Evolutionary conservation across 768 basidiomycete species (phyloP).

Genomic region (Kwoniella europaea): DNA sequence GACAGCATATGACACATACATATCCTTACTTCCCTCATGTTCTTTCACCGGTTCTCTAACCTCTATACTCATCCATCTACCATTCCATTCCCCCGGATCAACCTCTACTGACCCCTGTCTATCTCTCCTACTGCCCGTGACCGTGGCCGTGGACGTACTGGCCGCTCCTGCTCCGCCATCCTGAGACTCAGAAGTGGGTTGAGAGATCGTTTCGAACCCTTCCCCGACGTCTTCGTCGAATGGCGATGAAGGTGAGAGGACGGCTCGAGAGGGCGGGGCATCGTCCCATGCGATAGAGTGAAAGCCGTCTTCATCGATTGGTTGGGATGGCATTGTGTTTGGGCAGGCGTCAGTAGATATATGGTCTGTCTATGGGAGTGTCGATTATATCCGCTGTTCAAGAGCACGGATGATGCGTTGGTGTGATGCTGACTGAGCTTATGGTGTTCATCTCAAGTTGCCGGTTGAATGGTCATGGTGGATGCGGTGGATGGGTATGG

Average conservation of each 20-base stretch:
- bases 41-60: constrained; percentile 95
- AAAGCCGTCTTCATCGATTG: constrained; percentile 51
- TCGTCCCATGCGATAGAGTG: constrained; percentile 54
- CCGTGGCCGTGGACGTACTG: constrained; percentile 23
- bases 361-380: no score
- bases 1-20: constrained; percentile 93
- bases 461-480: background rate
- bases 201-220: constrained; percentile 50
- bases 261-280: constrained; percentile 33
- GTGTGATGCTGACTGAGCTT: no score
- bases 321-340: constrained; percentile 29
- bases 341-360: background rate
- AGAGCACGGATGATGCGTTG: background rate
- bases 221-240: constrained; percentile 38
- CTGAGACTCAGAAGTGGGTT: constrained; percentile 15
- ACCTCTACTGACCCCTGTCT: constrained; percentile 27
- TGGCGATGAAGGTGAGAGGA: constrained; percentile 21
- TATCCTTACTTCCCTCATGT: constrained; percentile 94
- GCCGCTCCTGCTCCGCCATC: constrained; percentile 19
- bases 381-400: background rate
- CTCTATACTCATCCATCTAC: constrained; percentile 55
- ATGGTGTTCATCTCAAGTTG: no score
- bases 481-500: background rate
- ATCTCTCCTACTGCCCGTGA: constrained; percentile 12
- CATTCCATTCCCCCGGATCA: constrained; percentile 46